Conservation (phyloP, 1,139 yeast genomes). For the Geotrichum candidum region DNA sequence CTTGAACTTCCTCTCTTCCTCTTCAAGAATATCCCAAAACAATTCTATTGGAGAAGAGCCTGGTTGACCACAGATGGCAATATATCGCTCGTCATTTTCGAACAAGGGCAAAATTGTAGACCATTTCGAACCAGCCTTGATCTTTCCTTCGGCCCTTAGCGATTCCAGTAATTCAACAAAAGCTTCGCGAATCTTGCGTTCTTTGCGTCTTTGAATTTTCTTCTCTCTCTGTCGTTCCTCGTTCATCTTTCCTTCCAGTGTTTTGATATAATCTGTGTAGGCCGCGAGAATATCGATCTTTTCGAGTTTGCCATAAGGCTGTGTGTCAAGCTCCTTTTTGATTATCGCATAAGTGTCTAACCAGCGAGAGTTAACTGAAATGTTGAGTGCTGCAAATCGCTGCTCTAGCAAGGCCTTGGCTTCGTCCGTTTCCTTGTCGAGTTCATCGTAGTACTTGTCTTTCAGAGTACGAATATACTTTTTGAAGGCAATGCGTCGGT, state of each 20-base stretch:
- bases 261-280: constrained; percentile 47
- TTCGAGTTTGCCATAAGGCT: constrained; percentile 49
- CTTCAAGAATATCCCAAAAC: constrained; percentile 71
- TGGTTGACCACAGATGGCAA: constrained; percentile 61
- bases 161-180: constrained; percentile 46
- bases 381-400: constrained; percentile 34
- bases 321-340: constrained; percentile 47
- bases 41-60: constrained; percentile 79
- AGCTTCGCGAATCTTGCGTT: constrained; percentile 58
- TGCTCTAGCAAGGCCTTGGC: constrained; percentile 23
- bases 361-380: constrained; percentile 40
- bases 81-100: constrained; percentile 54
- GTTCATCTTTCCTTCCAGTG: constrained; percentile 39
- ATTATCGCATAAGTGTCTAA: constrained; percentile 40
- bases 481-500: constrained; percentile 42
- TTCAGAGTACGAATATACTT: constrained; percentile 44
- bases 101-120: constrained; percentile 47
- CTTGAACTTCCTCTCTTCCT: constrained; percentile 49
- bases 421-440: constrained; percentile 20
- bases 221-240: constrained; percentile 34
- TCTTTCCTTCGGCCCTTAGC: constrained; percentile 36
- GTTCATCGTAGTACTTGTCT: constrained; percentile 36
- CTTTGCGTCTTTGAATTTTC: constrained; percentile 44
- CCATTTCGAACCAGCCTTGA: constrained; percentile 58
- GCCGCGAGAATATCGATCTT: constrained; percentile 56